Evolutionary conservation across 2,329 filamentous ascomycete species (phyloP).

Genomic region (Bipolaris cookei): DNA sequence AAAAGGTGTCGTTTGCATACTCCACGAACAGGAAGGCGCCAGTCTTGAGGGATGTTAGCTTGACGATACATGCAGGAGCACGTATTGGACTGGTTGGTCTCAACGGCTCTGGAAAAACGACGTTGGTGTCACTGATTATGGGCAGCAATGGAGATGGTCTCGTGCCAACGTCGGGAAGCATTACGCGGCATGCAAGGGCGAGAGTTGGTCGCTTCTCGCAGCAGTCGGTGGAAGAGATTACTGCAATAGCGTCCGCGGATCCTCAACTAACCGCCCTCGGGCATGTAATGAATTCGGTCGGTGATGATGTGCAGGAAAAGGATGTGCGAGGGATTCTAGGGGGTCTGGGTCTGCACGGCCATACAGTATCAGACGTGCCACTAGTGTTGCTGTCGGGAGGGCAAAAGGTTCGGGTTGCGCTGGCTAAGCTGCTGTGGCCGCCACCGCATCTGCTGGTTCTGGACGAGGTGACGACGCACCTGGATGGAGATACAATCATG

Average conservation of each 20-base stretch:
- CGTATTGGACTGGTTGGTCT: constrained; percentile 77
- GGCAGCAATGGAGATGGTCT: constrained; percentile 51
- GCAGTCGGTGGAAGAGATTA: constrained; percentile 74
- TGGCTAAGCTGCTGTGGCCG: constrained; percentile 72
- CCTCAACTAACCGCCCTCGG: constrained; percentile 68
- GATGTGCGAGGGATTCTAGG: constrained; percentile 70
- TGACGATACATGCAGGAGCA: constrained; percentile 76
- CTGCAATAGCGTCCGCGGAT: constrained; percentile 59
- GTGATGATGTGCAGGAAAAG: constrained; percentile 66
- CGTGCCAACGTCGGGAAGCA: constrained; percentile 65
- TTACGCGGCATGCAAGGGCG: constrained; percentile 71
- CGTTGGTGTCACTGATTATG: constrained; percentile 74
- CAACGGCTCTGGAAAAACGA: constrained; percentile 84
- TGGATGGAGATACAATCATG: constrained; percentile 81
- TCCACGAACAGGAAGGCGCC: constrained; percentile 48
- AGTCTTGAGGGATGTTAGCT: constrained; percentile 67
- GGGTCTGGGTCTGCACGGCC: constrained; percentile 72
- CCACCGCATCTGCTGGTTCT: constrained; percentile 75
- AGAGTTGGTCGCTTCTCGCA: constrained; percentile 81
- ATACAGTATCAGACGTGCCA: constrained; percentile 74
- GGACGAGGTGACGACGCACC: constrained; percentile 83
- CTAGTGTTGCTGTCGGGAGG: constrained; percentile 77
- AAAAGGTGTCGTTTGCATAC: constrained; percentile 73
- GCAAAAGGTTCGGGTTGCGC: constrained; percentile 68
- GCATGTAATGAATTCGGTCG: constrained; percentile 64